Base-by-base conservation (phyloP, 345 rosid genomes). In the Camelina neglecta region DNA sequence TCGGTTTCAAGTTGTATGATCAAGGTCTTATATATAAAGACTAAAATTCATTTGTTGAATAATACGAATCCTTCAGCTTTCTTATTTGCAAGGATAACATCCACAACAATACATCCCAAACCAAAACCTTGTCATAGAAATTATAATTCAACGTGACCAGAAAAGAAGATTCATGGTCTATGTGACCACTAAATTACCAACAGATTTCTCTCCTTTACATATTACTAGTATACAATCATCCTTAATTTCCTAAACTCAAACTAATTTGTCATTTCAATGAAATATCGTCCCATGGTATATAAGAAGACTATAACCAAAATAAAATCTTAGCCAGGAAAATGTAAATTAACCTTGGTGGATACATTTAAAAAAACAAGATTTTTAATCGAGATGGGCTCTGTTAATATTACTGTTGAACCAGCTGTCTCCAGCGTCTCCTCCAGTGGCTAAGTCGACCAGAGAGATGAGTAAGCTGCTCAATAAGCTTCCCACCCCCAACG, bases 331-430 rank as follows among this genome's bases (percentile, higher is more conserved):
- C 15, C 11, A 35, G 18, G 45, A 7, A 11, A 39, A 8, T 50
- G 48, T 21, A 36, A 35, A 16, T 2, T 0, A 79, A 91, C 97
- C 95, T 88, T 90, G 1, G 26, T 24, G 26, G 2, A 24, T 24
- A 24, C 2, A 24, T 24, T 24, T 24, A n/a, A 24, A 24, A 24
- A 24, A 3, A 24, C 26, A 24, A 24, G 26, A 24, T 24, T 24
- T 24, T 24, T 24, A 24, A 24, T 89, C 89, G 2, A 89, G 72
- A 7, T 83, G 85, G 18, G 88, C 89, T 23, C 11, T 58, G 42
- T 87, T 89, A 70, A 87, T 59, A 61, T 89, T 89, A 82, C 79
- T 84, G 0, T 88, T 85, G 2, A 91, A 75, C 96, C 90, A 86
- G 11, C 85, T 77, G 49, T 69, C 65, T 5, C 71, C 59, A 1